Percentiles rank a stretch among this genome's conserved stretches.
Conservation (phyloP, 2,329 filamentous ascomycete genomes). For the Pezicula neosporulosa region DNA sequence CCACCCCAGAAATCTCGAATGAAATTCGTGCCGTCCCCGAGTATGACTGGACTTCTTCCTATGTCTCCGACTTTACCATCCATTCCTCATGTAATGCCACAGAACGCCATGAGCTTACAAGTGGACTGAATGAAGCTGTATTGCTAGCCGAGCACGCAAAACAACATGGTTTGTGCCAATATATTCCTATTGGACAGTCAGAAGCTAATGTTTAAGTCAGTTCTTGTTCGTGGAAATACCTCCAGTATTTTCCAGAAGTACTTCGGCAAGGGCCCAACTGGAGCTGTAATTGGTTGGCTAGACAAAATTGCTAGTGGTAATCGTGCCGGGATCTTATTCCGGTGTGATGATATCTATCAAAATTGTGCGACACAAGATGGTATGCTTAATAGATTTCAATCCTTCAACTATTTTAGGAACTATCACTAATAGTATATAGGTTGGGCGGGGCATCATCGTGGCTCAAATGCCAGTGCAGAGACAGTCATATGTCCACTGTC, state of each 20-base stretch:
- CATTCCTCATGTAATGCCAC: constrained; percentile 66
- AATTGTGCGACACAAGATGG: constrained; percentile 54
- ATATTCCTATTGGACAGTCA: not conserved
- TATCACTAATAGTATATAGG: constrained; percentile 33
- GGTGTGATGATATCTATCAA: constrained; percentile 64
- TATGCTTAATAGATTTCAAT: constrained; percentile 19
- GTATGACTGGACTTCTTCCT: not conserved
- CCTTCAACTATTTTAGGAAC: not conserved
- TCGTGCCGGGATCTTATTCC: constrained; percentile 55
- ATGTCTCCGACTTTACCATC: constrained; percentile 39
- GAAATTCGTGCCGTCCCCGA: not conserved
- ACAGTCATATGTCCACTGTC: constrained; percentile 68
- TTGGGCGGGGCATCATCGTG: constrained; percentile 68
- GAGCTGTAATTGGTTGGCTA: constrained; percentile 58
- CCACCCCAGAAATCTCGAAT: not conserved
- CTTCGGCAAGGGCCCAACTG: constrained; percentile 58
- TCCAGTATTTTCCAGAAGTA: constrained; percentile 62
- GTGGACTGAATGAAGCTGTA: constrained; percentile 56
- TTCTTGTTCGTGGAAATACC: constrained; percentile 51
- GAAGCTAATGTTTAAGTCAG: not conserved
- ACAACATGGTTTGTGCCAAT: constrained; percentile 41
- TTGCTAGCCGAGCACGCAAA: constrained; percentile 56
- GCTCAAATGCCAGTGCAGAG: constrained; percentile 59
- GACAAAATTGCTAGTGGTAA: constrained; percentile 57
- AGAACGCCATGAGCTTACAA: constrained; percentile 50